Evolutionary conservation across 192 early-diverging fungal genomes (phyloP), one percentile per base, ranked within the genome.

Genomic region (Rhizoclosmatium sp.): DNA sequence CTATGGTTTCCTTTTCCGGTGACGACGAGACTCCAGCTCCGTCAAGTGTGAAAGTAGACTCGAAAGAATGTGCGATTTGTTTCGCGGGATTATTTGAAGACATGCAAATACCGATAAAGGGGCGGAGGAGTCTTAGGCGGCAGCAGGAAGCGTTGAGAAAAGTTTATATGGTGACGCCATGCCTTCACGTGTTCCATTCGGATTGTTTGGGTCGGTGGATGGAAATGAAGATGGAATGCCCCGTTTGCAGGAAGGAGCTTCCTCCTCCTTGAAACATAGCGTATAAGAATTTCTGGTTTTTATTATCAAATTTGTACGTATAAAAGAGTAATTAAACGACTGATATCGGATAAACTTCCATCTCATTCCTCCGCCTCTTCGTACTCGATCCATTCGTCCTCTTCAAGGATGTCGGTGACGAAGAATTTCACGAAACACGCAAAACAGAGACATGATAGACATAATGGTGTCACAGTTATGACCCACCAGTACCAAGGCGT

Each of bases 121-220:
- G 21, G 41, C 5, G 21, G 21, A 65, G 10, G 14, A 21, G 14
- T 58, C n/a, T 14, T 14, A 58, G 21, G 14, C 14, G 56, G 12
- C n/a, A 14, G 21, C 4, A 45, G 0, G 39, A 12, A n/a, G 54
- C 42, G 23, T n/a, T n/a, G 10, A 41, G 78, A 2, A 31, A 9
- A 41, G 75, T 75, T 12, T 93, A 95, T 60, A 94, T 94, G 91
- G 78, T 94, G 44, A 95, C 94, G 31, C 94, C 94, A 0, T 95
- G 93, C 81, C 85, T 88, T 31, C 94, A 95, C 65, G 69, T 94
- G 47, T 95, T 93, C 81, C 94, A 95, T 80, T 87, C 91, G 0
- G 90, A 91, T 10, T 95, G 94, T 76, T 85, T 95, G 47, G 87
- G 90, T 64, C 73, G 83, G 79, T 94, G 93, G 93, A 94, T 94